Base-by-base conservation (phyloP, 169 alveolate genomes). In the Theileria sp. region DNA sequence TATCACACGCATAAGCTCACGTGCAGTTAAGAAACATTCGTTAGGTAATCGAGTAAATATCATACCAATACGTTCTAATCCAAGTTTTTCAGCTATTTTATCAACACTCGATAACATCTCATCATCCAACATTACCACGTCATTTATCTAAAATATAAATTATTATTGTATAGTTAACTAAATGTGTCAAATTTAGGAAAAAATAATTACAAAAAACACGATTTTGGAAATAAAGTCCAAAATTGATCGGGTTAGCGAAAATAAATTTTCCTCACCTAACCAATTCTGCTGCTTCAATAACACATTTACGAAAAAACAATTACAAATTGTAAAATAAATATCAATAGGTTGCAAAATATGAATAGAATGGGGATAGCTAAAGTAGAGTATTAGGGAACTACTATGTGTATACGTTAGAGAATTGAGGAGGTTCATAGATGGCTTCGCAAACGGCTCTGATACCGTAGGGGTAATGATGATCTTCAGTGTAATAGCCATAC, bases 401-500 rank as follows among this genome's bases (percentile, higher is more conserved):
- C 13, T 25, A 26, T n/a, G n/a, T n/a, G n/a, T n/a, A 15, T 88
- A 88, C 72, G 68, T 94, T 94, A 28, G 97, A 96, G 4, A 86
- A 79, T 89, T 97, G 98, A 19, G 98, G 98, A 3, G 99, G 99
- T 80, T 96, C 99, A 85, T 96, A 96, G n/a, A 97, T 90, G 26
- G 98, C 97, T 86, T 97, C 99, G 65, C 97, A 93, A 36, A 97
- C 97, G 1, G 99, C 99, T 81, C 99, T 91, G 0, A 98, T 96
- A 30, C 99, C 99, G 77, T 94, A 95, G 10, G 97, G 96, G 85
- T 97, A 97, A 83, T 96, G 98, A 3, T 96, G 95, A 86, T 97
- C 99, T 90, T 96, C 98, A 73, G 96, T 94, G 87, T 97, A 98
- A 91, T 98, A 98, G 26, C 99, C 99, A 81, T 96, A 97, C 94